Conservation (phyloP, 768 basidiomycete genomes). For the Suillus luteus region DNA sequence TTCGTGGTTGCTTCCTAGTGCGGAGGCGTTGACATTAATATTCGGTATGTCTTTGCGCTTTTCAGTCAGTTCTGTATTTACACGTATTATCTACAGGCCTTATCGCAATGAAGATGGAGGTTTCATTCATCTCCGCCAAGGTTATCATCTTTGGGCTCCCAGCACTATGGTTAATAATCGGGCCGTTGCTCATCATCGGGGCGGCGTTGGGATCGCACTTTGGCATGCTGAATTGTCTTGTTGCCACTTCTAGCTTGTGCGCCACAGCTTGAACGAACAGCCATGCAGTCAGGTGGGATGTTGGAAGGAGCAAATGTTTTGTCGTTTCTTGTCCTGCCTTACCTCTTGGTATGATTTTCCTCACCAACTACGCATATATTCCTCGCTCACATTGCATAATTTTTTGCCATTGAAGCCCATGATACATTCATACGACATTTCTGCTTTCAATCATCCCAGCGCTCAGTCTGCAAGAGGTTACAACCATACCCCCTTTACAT, state of each 20-base stretch:
- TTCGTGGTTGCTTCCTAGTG: conserved; percentile 6
- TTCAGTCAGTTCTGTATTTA: not conserved
- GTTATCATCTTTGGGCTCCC: conserved; percentile 8
- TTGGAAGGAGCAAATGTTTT: not conserved
- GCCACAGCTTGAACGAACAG: not conserved
- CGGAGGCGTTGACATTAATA: conserved; percentile 4
- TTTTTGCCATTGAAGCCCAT: not conserved
- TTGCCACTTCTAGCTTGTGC: not conserved
- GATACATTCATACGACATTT: not conserved
- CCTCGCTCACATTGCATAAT: not conserved
- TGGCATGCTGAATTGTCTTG: conserved; percentile 5
- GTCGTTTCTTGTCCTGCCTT: not conserved
- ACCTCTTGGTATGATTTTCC: not conserved
- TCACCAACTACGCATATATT: not conserved
- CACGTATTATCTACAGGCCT: not conserved
- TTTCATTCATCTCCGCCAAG: conserved; percentile 9
- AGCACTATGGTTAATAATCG: conserved; percentile 5
- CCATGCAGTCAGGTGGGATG: not conserved
- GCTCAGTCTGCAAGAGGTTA: not conserved
- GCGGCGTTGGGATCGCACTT: conserved; percentile 8
- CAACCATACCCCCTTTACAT: not conserved
- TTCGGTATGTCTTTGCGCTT: not conserved
- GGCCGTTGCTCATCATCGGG: conserved; percentile 4
- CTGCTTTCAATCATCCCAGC: not conserved
- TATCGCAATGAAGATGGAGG: conserved; percentile 9